Percentiles rank a stretch among this genome's conserved stretches.
Conservation (phyloP, 495 filamentous ascomycete genomes). For the Penicillium herquei region DNA sequence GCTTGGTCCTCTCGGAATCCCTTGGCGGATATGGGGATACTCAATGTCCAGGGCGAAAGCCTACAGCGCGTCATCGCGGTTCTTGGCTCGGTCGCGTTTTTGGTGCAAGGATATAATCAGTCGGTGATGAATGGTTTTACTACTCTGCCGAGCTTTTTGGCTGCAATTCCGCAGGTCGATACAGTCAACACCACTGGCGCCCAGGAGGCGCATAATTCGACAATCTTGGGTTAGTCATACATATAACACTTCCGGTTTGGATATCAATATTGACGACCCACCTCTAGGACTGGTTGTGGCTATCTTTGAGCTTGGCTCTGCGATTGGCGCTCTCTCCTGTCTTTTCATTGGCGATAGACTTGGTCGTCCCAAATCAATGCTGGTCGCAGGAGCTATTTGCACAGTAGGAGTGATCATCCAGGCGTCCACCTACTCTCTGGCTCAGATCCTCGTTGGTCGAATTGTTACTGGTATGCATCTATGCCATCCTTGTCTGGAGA, state of each 20-base stretch:
- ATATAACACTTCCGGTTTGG: not conserved
- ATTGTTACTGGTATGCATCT: constrained; percentile 13
- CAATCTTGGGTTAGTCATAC: constrained; percentile 6
- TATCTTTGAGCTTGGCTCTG: constrained; percentile 57
- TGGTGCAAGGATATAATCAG: constrained; percentile 23
- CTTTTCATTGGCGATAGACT: constrained; percentile 55
- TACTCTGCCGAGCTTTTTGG: constrained; percentile 14
- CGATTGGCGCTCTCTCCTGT: constrained; percentile 53
- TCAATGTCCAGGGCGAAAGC: constrained; percentile 9
- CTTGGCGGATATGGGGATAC: constrained; percentile 3
- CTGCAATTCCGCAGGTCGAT: constrained; percentile 12
- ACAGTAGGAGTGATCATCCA: constrained; percentile 14
- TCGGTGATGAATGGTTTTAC: constrained; percentile 20
- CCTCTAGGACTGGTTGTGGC: constrained; percentile 44
- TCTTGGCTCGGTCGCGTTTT: constrained; percentile 19
- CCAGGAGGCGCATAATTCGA: constrained; percentile 9
- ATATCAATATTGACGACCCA: not conserved
- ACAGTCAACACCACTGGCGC: constrained; percentile 7
- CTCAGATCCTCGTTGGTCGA: constrained; percentile 49
- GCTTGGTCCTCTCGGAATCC: too few relatives aligned
- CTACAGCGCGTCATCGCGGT: constrained; percentile 15
- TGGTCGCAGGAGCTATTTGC: constrained; percentile 32
- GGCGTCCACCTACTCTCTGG: constrained; percentile 32
- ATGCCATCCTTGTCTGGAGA: not conserved
- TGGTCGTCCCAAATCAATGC: constrained; percentile 54